phyloP scores from a whole-genome alignment of 768 basidiomycete genomes.

The Agaricus sinodeliciosus region DNA sequence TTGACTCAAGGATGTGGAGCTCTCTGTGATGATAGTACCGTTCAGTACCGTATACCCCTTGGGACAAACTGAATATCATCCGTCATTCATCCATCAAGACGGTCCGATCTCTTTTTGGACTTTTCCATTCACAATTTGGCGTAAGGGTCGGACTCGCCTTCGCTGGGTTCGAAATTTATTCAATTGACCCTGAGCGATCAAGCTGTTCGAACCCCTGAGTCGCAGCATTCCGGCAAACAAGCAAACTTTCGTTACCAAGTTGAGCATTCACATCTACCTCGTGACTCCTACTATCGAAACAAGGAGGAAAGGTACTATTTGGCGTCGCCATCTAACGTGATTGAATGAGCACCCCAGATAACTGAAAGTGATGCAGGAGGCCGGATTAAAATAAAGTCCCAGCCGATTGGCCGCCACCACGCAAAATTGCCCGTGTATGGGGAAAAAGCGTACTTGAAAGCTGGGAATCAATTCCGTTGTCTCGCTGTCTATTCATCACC shows the following conservation, averaged over 20 bases:
- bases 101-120: no score
- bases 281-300: no score
- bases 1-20: no score
- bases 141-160: background rate
- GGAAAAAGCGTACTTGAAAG: background rate
- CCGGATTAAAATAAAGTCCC: background rate
- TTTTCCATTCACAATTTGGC: no score
- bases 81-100: no score
- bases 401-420: constrained; percentile 4
- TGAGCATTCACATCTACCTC: background rate
- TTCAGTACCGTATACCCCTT: no score
- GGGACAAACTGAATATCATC: no score
- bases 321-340: background rate
- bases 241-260: background rate
- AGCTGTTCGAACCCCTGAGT: background rate
- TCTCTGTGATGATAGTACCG: no score
- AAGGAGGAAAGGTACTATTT: background rate
- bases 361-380: background rate
- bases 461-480: background rate
- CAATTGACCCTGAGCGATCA: background rate
- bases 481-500: background rate
- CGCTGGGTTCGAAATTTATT: constrained; percentile 6
- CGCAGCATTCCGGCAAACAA: background rate
- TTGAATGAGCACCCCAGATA: background rate
- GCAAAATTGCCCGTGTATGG: background rate